A percentile compares a stretch with the other conserved stretches of the same genome.
Evolutionary conservation across 2,329 filamentous ascomycete genomes (phyloP).

Genomic region (Aspergillus luchuensis): DNA sequence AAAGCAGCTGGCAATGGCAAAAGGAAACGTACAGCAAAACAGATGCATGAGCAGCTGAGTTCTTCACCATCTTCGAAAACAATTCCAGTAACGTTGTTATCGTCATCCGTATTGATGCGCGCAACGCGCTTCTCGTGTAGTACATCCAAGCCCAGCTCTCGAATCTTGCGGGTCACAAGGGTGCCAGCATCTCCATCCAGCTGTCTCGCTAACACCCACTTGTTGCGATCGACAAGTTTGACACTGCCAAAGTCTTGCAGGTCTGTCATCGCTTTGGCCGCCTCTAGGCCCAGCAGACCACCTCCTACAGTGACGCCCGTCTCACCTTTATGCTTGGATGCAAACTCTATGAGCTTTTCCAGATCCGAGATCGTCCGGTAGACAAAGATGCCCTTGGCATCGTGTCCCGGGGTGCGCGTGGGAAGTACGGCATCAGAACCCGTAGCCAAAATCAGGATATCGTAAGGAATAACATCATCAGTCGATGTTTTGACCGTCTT

Average conservation of each 20-base stretch:
- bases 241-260: constrained; percentile 73
- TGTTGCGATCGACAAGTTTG: constrained; percentile 77
- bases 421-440: constrained; percentile 82
- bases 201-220: constrained; percentile 81
- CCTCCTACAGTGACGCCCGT: constrained; percentile 79
- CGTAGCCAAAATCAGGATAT: constrained; percentile 80
- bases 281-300: constrained; percentile 81
- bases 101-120: constrained; percentile 67
- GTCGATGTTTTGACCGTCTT: constrained; percentile 72
- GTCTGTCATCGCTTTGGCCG: constrained; percentile 90
- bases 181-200: constrained; percentile 77
- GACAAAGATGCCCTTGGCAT: constrained; percentile 83
- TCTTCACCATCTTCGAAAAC: constrained; percentile 78
- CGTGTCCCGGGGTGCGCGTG: constrained; percentile 70
- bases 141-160: constrained; percentile 76
- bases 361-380: constrained; percentile 85
- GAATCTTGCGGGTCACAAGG: constrained; percentile 81
- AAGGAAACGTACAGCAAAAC: constrained; percentile 66
- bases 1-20: not conserved
- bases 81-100: constrained; percentile 71
- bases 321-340: constrained; percentile 65
- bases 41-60: constrained; percentile 77
- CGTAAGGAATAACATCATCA: constrained; percentile 72
- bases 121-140: constrained; percentile 75
- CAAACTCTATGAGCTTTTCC: constrained; percentile 73